These are phyloP conservation scores for Geotrichum citri-aurantii DNA, from an alignment of 1,139 yeast genomes.

Conservation along the genomic window DNA sequence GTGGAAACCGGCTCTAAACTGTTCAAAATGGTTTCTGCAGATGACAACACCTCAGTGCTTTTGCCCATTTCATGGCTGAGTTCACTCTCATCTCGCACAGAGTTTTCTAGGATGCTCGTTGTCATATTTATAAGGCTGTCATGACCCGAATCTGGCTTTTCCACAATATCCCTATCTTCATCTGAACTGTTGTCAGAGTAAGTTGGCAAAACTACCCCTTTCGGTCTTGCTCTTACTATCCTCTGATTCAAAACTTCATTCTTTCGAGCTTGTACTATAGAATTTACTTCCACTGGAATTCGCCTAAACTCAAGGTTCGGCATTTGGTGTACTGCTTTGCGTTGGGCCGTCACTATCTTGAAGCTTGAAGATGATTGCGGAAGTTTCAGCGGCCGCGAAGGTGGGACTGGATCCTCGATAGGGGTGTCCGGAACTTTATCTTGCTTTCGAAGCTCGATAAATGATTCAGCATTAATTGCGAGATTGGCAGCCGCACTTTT, in stretches of 20 bases:
- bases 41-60: background rate
- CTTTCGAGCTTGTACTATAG: too few species aligned
- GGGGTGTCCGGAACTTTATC: background rate
- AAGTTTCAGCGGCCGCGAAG: background rate
- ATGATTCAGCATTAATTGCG: background rate
- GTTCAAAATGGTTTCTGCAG: background rate
- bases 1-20: background rate
- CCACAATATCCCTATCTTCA: background rate
- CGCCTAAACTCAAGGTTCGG: conserved; percentile 2
- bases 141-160: background rate
- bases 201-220: background rate
- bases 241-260: background rate
- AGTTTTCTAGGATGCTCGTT: background rate
- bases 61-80: background rate
- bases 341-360: background rate
- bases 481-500: background rate
- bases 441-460: background rate
- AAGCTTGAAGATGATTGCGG: background rate
- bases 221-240: background rate
- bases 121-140: background rate
- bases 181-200: conserved; percentile 1
- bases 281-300: background rate
- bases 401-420: background rate
- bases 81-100: background rate
- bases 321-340: conserved; percentile 7